phyloP scores from a whole-genome alignment of 192 early-diverging fungal genomes.

The Entrophospora sp. region DNA sequence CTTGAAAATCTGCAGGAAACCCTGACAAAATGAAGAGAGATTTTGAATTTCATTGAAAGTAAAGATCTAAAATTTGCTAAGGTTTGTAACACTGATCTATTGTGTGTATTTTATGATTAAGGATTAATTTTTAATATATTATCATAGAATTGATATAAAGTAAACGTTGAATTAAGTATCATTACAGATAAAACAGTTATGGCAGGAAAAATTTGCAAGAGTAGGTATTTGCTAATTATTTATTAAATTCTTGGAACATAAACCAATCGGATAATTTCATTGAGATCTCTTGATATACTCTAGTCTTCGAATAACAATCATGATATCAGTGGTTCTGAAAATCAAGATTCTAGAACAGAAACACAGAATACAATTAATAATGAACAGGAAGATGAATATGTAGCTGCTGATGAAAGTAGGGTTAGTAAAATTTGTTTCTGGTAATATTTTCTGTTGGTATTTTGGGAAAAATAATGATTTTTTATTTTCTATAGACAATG shows the following conservation, averaged over 20 bases:
- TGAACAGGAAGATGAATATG: slow-evolving; percentile 1
- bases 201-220: slow-evolving; percentile 6
- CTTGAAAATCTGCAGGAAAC: slow-evolving; percentile 17
- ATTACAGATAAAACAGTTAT: slow-evolving; percentile 18
- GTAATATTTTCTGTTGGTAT: slow-evolving; percentile 20
- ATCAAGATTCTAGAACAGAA: slow-evolving; percentile 5
- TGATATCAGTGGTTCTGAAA: slow-evolving; percentile 6
- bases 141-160: slow-evolving; percentile 16
- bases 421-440: slow-evolving; percentile 18
- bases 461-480: slow-evolving; percentile 17
- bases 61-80: slow-evolving; percentile 6
- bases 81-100: slow-evolving; percentile 8
- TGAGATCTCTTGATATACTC: slow-evolving; percentile 14
- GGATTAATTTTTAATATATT: neutral
- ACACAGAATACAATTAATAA: slow-evolving; percentile 1
- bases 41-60: slow-evolving; percentile 20
- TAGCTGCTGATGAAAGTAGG: slow-evolving; percentile 1
- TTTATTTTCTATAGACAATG: slow-evolving; percentile 16
- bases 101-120: slow-evolving; percentile 12
- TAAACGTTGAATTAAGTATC: slow-evolving; percentile 18
- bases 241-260: neutral
- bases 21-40: slow-evolving; percentile 1
- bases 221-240: slow-evolving; percentile 19
- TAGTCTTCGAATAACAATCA: slow-evolving; percentile 14
- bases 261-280: slow-evolving; percentile 16